These are phyloP conservation scores for Hibiscus tridactylites DNA, from an alignment of 345 rosid species.

Conservation along the genomic window DNA sequence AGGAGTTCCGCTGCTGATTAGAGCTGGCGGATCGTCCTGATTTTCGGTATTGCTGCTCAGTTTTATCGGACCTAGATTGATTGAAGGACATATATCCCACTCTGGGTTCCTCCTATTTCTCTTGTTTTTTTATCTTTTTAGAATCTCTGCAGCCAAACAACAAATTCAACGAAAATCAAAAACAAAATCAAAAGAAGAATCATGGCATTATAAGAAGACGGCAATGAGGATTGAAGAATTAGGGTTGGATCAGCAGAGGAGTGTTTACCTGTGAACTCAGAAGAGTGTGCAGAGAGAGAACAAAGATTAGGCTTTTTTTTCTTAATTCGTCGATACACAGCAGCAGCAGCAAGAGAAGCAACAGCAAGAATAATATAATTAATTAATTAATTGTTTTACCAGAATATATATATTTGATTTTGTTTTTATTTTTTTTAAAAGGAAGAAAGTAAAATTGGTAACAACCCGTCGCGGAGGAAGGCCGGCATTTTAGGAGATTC, in stretches of 20 bases:
- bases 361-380: no score
- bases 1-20: slow-evolving; percentile 62
- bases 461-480: no score
- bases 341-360: no score
- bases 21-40: slow-evolving; percentile 66
- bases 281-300: no score
- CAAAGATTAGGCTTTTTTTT: no score
- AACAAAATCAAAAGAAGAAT: not conserved
- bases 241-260: slow-evolving; percentile 12
- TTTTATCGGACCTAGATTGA: slow-evolving; percentile 81
- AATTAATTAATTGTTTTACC: no score
- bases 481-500: no score
- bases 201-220: not conserved
- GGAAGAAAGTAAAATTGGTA: no score
- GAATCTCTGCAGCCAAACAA: slow-evolving; percentile 16
- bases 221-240: not conserved
- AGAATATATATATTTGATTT: no score
- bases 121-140: not conserved
- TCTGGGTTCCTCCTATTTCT: slow-evolving; percentile 23
- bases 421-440: no score
- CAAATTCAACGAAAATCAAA: not conserved
- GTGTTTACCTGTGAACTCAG: slow-evolving; percentile 14
- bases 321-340: no score
- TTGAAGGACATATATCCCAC: slow-evolving; percentile 86
- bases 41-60: slow-evolving; percentile 55